Percentiles rank a stretch among this genome's conserved stretches.
These are phyloP conservation scores for Fusarium udum DNA, from an alignment of 2,329 filamentous ascomycete species.

Conservation along the genomic window DNA sequence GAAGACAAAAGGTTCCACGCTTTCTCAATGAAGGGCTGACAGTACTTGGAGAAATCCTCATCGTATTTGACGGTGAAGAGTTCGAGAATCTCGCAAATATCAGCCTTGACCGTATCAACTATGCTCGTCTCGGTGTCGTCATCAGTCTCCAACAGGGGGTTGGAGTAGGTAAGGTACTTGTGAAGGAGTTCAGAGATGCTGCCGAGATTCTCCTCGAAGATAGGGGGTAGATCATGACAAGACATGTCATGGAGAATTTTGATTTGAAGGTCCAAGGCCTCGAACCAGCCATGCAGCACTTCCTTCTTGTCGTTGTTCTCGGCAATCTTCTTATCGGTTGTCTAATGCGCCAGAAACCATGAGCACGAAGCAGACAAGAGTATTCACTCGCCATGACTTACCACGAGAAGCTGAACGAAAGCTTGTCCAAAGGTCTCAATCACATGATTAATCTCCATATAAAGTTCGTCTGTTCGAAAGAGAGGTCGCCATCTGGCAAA, in stretches of 20 bases:
- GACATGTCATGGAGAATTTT: conserved; percentile 97
- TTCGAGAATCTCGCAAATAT: conserved; percentile 90
- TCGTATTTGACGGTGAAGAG: conserved; percentile 95
- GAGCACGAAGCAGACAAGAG: conserved; percentile 4
- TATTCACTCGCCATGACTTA: conserved; percentile 50
- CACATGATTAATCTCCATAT: conserved; percentile 96
- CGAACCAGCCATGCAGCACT: conserved; percentile 79
- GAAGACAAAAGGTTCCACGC: conserved; percentile 92
- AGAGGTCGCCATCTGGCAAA: conserved; percentile 96
- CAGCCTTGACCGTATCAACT: conserved; percentile 87
- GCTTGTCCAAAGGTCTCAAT: conserved; percentile 83
- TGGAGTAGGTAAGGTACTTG: conserved; percentile 93
- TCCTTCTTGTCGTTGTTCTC: conserved; percentile 80
- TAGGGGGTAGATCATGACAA: conserved; percentile 93
- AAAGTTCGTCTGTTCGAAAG: conserved; percentile 91
- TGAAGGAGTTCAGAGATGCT: conserved; percentile 82
- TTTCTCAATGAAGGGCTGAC: conserved; percentile 85
- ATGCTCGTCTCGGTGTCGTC: conserved; percentile 90
- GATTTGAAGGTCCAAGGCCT: conserved; percentile 85
- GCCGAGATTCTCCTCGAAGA: conserved; percentile 88
- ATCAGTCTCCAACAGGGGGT: conserved; percentile 81
- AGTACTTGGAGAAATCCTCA: conserved; percentile 85
- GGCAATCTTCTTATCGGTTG: conserved; percentile 76
- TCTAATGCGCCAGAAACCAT: conserved; percentile 50
- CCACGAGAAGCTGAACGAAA: conserved; percentile 82